Percentiles rank a stretch among this genome's conserved stretches.
phyloP scores from a whole-genome alignment of 805 yeast species.

The Pichia eremophila region DNA sequence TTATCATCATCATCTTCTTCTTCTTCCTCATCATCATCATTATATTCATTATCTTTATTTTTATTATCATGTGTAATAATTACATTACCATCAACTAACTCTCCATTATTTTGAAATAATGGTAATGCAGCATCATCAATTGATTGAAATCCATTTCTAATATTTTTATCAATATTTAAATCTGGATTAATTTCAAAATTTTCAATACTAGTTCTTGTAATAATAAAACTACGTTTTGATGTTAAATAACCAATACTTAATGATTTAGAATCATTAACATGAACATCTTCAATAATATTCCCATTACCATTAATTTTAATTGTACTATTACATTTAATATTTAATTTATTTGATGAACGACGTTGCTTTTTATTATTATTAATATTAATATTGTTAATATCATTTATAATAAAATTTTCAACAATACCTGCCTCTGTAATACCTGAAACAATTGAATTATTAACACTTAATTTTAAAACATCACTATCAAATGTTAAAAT shows the following conservation, averaged over 20 bases:
- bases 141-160: slow-evolving; percentile 18
- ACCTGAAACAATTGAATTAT: neutral
- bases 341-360: neutral
- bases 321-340: neutral
- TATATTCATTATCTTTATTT: slow-evolving; percentile 49
- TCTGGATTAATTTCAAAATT: neutral
- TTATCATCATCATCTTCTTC: slow-evolving; percentile 47
- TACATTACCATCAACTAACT: slow-evolving; percentile 19
- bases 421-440: neutral
- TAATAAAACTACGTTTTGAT: neutral
- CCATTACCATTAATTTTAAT: neutral
- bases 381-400: neutral
- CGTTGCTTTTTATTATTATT: neutral
- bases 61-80: slow-evolving; percentile 36
- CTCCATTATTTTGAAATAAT: neutral
- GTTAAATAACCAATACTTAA: neutral
- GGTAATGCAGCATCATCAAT: slow-evolving; percentile 18
- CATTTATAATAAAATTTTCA: neutral
- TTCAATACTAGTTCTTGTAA: neutral
- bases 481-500: neutral
- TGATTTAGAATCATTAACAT: neutral
- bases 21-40: slow-evolving; percentile 52
- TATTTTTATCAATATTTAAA: slow-evolving; percentile 15
- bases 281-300: neutral
- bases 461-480: neutral